Conservation (phyloP, 208 protist species). For the Acanthamoeba lenticulata region DNA sequence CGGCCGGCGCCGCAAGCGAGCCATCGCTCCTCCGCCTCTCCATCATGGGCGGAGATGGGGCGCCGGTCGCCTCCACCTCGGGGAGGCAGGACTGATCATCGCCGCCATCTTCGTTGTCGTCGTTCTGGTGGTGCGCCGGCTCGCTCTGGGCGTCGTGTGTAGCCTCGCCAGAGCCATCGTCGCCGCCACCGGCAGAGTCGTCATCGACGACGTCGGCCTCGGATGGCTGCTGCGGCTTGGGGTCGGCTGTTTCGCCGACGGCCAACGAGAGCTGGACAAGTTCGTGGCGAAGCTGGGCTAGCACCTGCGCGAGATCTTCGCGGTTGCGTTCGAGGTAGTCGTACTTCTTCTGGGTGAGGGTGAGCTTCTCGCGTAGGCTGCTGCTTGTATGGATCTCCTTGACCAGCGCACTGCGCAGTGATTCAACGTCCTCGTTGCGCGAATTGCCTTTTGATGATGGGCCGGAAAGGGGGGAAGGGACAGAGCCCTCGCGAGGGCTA, state of each 20-base stretch:
- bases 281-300: neutral
- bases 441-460: neutral
- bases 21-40: neutral
- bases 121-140: no score
- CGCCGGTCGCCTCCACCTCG: no score
- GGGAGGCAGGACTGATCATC: no score
- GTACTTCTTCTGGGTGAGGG: neutral
- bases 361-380: neutral
- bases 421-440: neutral
- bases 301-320: neutral
- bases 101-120: no score
- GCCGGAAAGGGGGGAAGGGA: neutral
- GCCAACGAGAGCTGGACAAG: neutral
- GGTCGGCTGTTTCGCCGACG: no score
- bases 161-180: no score
- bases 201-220: neutral
- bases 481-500: neutral
- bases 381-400: neutral
- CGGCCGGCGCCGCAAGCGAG: neutral
- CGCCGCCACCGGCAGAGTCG: neutral
- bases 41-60: neutral
- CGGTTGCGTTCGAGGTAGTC: conserved; percentile 26
- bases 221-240: neutral
- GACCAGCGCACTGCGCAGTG: neutral
- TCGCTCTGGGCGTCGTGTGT: no score